These are phyloP conservation scores for Claviceps capensis DNA, from an alignment of 2,329 filamentous ascomycete genomes.

Conservation along the genomic window DNA sequence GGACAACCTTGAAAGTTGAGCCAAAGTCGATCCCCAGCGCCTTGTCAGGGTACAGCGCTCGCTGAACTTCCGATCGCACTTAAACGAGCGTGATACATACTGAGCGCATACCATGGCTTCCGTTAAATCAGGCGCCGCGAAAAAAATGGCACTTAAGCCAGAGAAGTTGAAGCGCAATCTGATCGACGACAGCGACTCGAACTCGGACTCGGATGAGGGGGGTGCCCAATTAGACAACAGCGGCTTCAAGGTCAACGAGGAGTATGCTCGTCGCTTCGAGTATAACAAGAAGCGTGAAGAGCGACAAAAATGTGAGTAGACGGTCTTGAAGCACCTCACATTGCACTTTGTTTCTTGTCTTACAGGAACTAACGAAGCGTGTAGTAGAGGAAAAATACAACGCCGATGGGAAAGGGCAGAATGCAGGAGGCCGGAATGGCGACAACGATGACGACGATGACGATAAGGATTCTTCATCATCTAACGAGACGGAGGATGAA, in stretches of 20 bases:
- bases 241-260: slow-evolving; percentile 73
- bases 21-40: neutral
- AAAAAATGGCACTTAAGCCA: slow-evolving; percentile 10
- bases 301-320: slow-evolving; percentile 47
- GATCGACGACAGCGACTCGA: slow-evolving; percentile 43
- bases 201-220: slow-evolving; percentile 35
- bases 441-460: slow-evolving; percentile 28
- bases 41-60: neutral
- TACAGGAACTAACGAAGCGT: slow-evolving; percentile 5
- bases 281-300: slow-evolving; percentile 97
- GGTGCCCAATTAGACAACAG: slow-evolving; percentile 24
- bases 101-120: slow-evolving; percentile 7
- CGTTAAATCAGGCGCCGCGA: neutral
- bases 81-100: neutral
- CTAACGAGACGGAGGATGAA: slow-evolving; percentile 79
- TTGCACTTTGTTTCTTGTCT: neutral
- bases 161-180: slow-evolving; percentile 32
- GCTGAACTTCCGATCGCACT: neutral
- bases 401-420: slow-evolving; percentile 25
- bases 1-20: neutral
- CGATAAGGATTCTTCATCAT: slow-evolving; percentile 50
- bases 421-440: neutral
- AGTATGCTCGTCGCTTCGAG: slow-evolving; percentile 81
- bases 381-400: slow-evolving; percentile 80
- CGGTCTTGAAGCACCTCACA: neutral